Conservation (phyloP, 2,329 filamentous ascomycete species). For the Pseudocercospora cruenta region DNA sequence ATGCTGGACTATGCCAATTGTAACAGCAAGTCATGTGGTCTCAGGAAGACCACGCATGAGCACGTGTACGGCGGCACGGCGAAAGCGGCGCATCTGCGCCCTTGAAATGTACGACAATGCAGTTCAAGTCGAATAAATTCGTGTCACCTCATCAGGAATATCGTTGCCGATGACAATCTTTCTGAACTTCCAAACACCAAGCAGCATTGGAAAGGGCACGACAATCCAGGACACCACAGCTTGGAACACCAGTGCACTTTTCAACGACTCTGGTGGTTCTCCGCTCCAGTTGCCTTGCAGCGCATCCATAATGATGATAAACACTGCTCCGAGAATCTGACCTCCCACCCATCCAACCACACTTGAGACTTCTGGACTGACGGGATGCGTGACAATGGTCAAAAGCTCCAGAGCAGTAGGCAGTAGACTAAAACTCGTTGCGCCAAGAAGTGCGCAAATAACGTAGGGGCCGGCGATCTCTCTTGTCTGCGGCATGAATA, state of each 20-base stretch:
- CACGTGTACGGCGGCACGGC: background rate
- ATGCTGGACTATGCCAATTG: background rate
- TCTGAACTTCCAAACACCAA: constrained; percentile 38
- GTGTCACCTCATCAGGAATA: background rate
- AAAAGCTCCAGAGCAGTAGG: constrained; percentile 86
- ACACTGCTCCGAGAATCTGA: constrained; percentile 81
- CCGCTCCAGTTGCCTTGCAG: constrained; percentile 56
- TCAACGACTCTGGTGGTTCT: constrained; percentile 64
- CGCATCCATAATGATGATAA: constrained; percentile 80
- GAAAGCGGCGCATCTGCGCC: background rate
- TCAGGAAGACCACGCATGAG: background rate
- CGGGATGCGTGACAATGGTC: constrained; percentile 83
- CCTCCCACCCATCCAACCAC: constrained; percentile 85
- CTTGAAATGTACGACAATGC: background rate
- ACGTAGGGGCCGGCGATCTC: constrained; percentile 70
- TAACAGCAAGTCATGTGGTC: background rate
- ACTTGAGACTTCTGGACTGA: constrained; percentile 81
- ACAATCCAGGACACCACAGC: constrained; percentile 69
- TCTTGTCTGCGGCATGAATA: constrained; percentile 74
- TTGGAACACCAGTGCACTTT: constrained; percentile 74
- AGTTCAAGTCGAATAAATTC: background rate
- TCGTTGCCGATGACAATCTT: constrained; percentile 15
- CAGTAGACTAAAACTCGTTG: constrained; percentile 76
- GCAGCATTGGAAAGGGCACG: constrained; percentile 52
- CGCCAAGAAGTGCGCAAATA: constrained; percentile 76